phyloP scores from a whole-genome alignment of 208 protist species.

The Perkinsela sp. region DNA sequence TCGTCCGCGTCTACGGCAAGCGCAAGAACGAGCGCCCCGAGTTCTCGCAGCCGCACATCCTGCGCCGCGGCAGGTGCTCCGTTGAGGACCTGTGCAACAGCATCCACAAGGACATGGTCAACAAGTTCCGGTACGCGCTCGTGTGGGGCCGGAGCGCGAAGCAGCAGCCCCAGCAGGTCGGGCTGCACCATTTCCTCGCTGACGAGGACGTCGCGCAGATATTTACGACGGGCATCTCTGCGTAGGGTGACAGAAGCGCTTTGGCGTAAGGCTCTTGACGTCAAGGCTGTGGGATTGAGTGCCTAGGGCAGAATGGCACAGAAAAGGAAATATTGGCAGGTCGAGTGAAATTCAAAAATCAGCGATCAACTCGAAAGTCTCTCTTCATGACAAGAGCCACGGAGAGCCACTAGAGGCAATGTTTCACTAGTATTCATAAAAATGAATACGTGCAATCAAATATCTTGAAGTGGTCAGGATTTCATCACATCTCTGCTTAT shows the following conservation, averaged over 20 bases:
- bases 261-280: no score
- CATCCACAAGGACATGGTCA: slow-evolving; percentile 69
- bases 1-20: slow-evolving; percentile 89
- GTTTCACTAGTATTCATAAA: no score
- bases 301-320: no score
- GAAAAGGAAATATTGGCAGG: no score
- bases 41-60: slow-evolving; percentile 64
- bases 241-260: not conserved
- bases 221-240: not conserved
- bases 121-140: slow-evolving; percentile 69
- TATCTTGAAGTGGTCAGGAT: no score
- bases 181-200: slow-evolving; percentile 47
- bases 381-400: no score
- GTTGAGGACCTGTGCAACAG: slow-evolving; percentile 72
- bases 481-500: no score
- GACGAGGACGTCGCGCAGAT: slow-evolving; percentile 73
- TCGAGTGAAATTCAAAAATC: no score
- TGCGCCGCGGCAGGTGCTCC: slow-evolving; percentile 48
- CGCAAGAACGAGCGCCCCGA: slow-evolving; percentile 73
- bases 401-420: no score
- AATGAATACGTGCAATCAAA: no score
- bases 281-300: no score
- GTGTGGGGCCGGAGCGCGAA: slow-evolving; percentile 84
- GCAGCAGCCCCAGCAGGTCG: slow-evolving; percentile 75
- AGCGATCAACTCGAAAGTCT: no score